Evolutionary conservation across 257 asterid genomes (phyloP).

Genomic region (Coffea canephora): DNA sequence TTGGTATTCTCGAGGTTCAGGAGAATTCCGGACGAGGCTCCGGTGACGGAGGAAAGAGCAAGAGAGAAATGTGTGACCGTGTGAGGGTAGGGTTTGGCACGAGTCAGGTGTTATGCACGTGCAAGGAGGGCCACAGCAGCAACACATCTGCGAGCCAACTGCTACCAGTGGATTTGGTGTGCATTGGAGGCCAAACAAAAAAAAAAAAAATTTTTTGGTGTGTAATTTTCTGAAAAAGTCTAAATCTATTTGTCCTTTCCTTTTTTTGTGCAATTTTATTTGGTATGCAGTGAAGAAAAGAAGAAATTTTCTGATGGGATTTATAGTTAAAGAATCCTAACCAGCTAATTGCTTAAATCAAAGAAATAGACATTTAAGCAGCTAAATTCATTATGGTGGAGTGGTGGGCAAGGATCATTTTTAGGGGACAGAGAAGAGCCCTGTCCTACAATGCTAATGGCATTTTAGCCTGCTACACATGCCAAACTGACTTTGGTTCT

Average conservation of each 20-base stretch:
- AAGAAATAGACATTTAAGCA: background rate
- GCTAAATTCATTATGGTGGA: background rate
- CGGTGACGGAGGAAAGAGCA: slow-evolving; percentile 50
- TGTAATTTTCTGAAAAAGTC: no score
- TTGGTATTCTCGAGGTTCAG: background rate
- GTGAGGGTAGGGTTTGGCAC: slow-evolving; percentile 51
- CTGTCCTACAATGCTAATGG: no score
- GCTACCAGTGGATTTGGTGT: no score
- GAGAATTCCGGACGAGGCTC: slow-evolving; percentile 50
- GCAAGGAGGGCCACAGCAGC: slow-evolving; percentile 21
- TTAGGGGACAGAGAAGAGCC: no score
- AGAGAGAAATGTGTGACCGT: slow-evolving; percentile 24
- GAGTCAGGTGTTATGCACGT: slow-evolving; percentile 65
- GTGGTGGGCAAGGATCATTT: no score
- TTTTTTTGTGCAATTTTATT: no score
- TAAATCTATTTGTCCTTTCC: no score
- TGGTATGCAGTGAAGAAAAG: background rate
- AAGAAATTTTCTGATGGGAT: background rate
- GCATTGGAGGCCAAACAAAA: no score
- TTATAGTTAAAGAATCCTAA: no score
- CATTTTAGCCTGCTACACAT: background rate
- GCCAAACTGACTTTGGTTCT: background rate
- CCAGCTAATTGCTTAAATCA: background rate
- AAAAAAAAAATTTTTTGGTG: no score
- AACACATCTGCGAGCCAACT: no score